phyloP scores from a whole-genome alignment of 1,284 basidiomycete genomes.

The Termitomyces sp. region DNA sequence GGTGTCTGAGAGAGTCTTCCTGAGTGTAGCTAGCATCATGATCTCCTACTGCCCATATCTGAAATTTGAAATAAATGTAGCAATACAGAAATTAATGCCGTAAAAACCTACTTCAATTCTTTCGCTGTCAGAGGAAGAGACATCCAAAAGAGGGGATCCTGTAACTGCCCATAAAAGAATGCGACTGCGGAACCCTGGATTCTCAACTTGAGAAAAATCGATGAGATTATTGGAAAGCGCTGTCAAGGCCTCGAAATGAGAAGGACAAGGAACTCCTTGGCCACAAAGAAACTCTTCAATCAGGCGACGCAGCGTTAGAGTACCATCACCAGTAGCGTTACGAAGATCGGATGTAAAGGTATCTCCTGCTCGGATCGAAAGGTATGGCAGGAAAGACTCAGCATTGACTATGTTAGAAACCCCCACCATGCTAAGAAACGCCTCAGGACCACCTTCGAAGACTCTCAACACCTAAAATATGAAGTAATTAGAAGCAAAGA shows the following conservation, averaged over 20 bases:
- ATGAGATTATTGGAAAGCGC: not conserved
- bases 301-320: not conserved
- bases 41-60: not conserved
- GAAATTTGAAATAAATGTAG: not conserved
- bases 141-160: not conserved
- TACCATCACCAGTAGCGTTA: not conserved
- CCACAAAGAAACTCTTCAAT: not conserved
- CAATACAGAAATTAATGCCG: not conserved
- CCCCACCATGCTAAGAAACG: not conserved
- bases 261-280: not conserved
- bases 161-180: constrained; percentile 3
- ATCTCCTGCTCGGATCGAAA: not conserved
- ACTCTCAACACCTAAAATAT: not conserved
- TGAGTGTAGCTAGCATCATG: not conserved
- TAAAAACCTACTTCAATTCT: not conserved
- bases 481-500: not conserved
- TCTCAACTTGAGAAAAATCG: not conserved
- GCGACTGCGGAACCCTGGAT: not conserved
- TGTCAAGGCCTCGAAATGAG: not conserved
- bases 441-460: constrained; percentile 5
- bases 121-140: not conserved
- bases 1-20: not conserved
- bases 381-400: not conserved
- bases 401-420: not conserved
- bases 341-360: not conserved